phyloP scores from a whole-genome alignment of 2,329 filamentous ascomycete species.

The Penicillium capsulatum region DNA sequence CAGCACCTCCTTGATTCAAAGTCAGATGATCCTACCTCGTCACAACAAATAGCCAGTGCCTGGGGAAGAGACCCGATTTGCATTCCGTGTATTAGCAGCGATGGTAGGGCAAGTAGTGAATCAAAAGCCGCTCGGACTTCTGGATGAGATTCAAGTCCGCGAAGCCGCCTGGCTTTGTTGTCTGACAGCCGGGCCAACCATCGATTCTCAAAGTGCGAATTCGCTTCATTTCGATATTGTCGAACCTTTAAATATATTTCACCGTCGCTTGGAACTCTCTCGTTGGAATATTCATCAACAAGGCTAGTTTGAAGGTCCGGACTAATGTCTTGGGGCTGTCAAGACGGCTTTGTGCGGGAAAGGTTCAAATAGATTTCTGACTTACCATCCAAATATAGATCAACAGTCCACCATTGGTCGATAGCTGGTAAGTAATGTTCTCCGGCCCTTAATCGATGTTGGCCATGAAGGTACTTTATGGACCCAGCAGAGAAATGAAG shows the following conservation, averaged over 20 bases:
- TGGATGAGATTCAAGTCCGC: conserved; percentile 7
- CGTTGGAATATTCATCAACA: conserved; percentile 20
- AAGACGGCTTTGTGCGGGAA: conserved; percentile 3
- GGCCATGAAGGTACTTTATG: conserved; percentile 27
- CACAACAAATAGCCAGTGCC: conserved; percentile 4
- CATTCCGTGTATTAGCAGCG: conserved; percentile 5
- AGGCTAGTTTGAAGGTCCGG: conserved; percentile 6
- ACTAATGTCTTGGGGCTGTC: conserved; percentile 16
- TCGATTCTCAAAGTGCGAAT: conserved; percentile 16
- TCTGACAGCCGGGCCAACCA: conserved; percentile 13
- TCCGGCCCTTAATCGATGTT: conserved; percentile 22
- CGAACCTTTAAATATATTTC: conserved; percentile 23
- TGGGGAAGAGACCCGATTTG: conserved; percentile 3
- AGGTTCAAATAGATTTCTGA: conserved; percentile 4
- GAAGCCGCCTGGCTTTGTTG: conserved; percentile 16
- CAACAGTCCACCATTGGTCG: conserved; percentile 29
- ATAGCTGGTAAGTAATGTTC: conserved; percentile 16
- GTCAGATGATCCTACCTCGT: conserved; percentile 4
- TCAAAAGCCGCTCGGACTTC: conserved; percentile 8
- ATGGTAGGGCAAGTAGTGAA: conserved; percentile 4
- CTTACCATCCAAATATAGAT: conserved; percentile 29
- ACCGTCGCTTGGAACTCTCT: conserved; percentile 17
- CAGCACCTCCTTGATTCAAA: neutral
- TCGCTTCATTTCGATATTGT: conserved; percentile 20
- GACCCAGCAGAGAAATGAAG: conserved; percentile 19